Conservation (phyloP, 2,329 filamentous ascomycete genomes). For the Hypoxylon sp. region DNA sequence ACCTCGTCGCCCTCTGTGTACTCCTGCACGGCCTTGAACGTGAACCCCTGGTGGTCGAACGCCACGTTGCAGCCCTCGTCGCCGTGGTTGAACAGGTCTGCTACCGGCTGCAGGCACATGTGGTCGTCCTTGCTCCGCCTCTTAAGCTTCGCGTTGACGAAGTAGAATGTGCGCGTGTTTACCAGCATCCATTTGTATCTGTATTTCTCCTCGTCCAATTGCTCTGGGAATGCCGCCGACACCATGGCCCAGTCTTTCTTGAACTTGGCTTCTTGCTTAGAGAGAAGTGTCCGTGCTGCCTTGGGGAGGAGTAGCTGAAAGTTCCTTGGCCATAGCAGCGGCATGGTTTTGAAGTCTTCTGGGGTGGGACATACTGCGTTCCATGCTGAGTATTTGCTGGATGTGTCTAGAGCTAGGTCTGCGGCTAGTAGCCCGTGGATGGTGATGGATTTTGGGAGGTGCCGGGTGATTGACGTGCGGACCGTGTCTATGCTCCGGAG, state of each 20-base stretch:
- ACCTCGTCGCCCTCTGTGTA: conserved; percentile 73
- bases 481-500: conserved; percentile 75
- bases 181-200: conserved; percentile 69
- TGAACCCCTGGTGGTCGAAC: conserved; percentile 64
- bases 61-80: conserved; percentile 63
- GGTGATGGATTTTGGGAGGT: conserved; percentile 66
- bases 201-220: conserved; percentile 52
- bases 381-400: conserved; percentile 67
- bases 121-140: conserved; percentile 63
- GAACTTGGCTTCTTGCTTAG: conserved; percentile 66
- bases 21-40: conserved; percentile 62
- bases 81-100: conserved; percentile 76
- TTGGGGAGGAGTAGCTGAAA: conserved; percentile 62
- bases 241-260: conserved; percentile 62
- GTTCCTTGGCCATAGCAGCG: conserved; percentile 61
- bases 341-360: conserved; percentile 66
- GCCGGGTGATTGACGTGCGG: conserved; percentile 62
- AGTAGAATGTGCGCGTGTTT: conserved; percentile 73
- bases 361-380: conserved; percentile 73
- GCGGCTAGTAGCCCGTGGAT: conserved; percentile 81
- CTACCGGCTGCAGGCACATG: conserved; percentile 77
- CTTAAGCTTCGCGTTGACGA: conserved; percentile 60
- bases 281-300: conserved; percentile 59
- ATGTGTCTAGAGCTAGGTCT: conserved; percentile 68
- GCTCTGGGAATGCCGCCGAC: conserved; percentile 56